Conservation (phyloP, 2,329 filamentous ascomycete species). For the Trichoderma gracile region DNA sequence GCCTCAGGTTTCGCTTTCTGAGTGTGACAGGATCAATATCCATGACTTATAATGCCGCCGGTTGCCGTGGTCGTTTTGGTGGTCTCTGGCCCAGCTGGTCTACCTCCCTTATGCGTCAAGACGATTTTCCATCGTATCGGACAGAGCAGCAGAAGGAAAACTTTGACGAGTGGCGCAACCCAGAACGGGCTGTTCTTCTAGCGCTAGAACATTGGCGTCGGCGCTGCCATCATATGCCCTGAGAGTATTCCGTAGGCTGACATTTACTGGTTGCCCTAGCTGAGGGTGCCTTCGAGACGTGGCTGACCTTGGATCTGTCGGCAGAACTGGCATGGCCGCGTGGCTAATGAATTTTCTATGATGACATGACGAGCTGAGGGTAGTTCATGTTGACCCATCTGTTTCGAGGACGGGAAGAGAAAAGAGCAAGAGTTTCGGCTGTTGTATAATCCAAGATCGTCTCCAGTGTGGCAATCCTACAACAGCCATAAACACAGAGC, state of each 20-base stretch:
- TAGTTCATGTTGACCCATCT: neutral
- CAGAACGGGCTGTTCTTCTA: neutral
- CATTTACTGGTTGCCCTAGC: neutral
- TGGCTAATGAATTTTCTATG: slow-evolving; percentile 10
- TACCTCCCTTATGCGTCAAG: neutral
- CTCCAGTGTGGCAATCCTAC: neutral
- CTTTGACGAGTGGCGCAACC: slow-evolving; percentile 11
- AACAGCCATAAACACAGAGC: neutral
- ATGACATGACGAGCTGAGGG: neutral
- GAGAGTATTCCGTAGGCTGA: neutral
- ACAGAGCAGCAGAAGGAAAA: neutral
- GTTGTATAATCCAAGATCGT: neutral
- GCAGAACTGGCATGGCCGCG: slow-evolving; percentile 8
- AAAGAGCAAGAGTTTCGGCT: neutral
- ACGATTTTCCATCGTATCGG: neutral
- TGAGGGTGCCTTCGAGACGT: neutral
- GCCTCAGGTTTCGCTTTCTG: neutral
- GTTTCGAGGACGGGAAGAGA: neutral
- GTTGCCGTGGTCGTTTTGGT: neutral
- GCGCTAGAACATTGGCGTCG: slow-evolving; percentile 15
- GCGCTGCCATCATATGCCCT: neutral
- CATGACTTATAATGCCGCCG: neutral
- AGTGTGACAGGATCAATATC: neutral
- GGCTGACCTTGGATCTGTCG: neutral
- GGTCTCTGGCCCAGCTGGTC: neutral